Evolutionary conservation across 2,329 filamentous ascomycete species (phyloP).

Genomic region (Talaromyces funiculosus): DNA sequence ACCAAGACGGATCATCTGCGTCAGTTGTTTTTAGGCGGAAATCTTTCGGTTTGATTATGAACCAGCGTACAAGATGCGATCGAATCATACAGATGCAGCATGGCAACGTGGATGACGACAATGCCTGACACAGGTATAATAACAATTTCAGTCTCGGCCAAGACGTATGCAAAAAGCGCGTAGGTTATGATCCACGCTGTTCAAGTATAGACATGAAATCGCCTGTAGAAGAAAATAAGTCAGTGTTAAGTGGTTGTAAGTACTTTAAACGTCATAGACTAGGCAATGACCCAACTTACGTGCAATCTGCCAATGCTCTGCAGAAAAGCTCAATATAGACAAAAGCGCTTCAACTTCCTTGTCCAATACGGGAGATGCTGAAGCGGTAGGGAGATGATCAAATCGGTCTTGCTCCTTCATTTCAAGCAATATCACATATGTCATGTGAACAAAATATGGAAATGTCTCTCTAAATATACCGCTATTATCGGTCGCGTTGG

Average conservation of each 20-base stretch:
- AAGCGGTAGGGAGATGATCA: neutral
- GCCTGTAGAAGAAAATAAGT: neutral
- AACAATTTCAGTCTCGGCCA: neutral
- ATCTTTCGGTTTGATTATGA: no score
- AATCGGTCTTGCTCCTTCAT: constrained; percentile 5
- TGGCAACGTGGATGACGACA: neutral
- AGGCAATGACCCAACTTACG: neutral
- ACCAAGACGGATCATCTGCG: neutral
- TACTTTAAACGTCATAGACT: neutral
- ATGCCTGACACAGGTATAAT: neutral
- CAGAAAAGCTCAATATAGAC: neutral
- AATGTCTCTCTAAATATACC: constrained; percentile 8
- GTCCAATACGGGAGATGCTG: neutral
- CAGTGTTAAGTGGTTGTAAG: neutral
- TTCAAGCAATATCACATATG: constrained; percentile 8
- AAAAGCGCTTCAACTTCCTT: neutral
- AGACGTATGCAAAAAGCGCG: neutral
- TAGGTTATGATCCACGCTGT: neutral
- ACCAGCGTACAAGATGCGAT: no score
- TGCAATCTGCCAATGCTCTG: constrained; percentile 9
- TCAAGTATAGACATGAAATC: neutral
- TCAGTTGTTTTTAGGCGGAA: neutral
- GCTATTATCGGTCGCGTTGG: neutral
- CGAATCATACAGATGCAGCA: neutral
- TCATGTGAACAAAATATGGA: constrained; percentile 10